These are phyloP conservation scores for Solanum chilense DNA, from an alignment of 257 asterid genomes.

Conservation along the genomic window DNA sequence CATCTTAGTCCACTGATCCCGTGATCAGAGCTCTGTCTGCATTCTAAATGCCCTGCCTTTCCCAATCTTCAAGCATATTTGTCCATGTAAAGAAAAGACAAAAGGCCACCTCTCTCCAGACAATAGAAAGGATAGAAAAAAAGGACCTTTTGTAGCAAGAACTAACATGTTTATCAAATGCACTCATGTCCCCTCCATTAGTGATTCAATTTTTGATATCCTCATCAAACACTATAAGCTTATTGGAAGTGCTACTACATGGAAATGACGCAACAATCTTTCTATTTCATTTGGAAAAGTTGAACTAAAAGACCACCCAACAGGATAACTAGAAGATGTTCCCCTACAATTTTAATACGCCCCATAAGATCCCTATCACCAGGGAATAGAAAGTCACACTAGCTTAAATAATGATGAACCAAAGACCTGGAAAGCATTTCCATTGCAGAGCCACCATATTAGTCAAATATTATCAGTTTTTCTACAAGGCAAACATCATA, in stretches of 20 bases:
- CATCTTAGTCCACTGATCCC: background rate
- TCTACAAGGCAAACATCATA: background rate
- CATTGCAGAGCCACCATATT: background rate
- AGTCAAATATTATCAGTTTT: background rate
- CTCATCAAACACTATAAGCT: background rate
- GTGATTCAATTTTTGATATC: background rate
- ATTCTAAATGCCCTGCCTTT: background rate
- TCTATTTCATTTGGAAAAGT: background rate
- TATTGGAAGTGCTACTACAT: background rate
- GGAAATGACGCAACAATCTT: background rate
- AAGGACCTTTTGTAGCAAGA: background rate
- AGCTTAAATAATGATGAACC: background rate
- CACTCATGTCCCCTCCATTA: background rate
- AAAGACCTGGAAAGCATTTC: background rate
- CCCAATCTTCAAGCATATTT: background rate
- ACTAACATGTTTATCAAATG: background rate
- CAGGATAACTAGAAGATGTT: background rate
- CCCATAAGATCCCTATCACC: background rate
- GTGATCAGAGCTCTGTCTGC: background rate
- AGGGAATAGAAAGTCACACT: background rate
- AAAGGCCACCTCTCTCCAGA: background rate
- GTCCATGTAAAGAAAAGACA: background rate
- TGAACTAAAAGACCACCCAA: background rate
- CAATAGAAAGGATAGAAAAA: background rate
- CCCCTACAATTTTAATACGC: background rate